These are phyloP conservation scores for Cutaneotrichosporon daszewskae DNA, from an alignment of 1,284 basidiomycete species.

Conservation along the genomic window DNA sequence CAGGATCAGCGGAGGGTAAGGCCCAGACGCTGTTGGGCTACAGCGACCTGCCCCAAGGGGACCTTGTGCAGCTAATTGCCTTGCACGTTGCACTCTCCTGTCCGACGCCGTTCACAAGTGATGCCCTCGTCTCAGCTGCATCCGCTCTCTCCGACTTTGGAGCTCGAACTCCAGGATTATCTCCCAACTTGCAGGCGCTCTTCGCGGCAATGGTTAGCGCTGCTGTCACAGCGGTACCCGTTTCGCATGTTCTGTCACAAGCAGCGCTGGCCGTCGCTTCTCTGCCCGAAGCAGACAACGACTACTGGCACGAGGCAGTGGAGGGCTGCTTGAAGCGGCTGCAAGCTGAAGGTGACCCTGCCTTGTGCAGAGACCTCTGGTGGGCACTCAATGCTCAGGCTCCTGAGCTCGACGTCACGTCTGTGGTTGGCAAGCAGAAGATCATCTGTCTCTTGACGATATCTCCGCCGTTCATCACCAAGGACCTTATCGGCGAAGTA, in stretches of 20 bases:
- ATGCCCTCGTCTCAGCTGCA: slow-evolving; percentile 9
- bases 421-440: slow-evolving; percentile 1
- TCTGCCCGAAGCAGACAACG: slow-evolving; percentile 7
- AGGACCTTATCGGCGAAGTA: background rate
- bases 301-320: slow-evolving; percentile 8
- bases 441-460: slow-evolving; percentile 7
- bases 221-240: background rate
- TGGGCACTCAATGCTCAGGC: slow-evolving; percentile 10
- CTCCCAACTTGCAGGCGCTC: slow-evolving; percentile 7
- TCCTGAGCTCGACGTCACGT: slow-evolving; percentile 1
- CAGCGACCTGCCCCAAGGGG: slow-evolving; percentile 11
- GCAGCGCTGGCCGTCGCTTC: slow-evolving; percentile 14
- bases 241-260: slow-evolving; percentile 10
- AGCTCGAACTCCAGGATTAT: background rate
- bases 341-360: slow-evolving; percentile 4
- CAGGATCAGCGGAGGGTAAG: slow-evolving; percentile 8
- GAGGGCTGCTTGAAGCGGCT: slow-evolving; percentile 8
- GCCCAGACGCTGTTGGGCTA: slow-evolving; percentile 11
- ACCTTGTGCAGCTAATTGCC: slow-evolving; percentile 12
- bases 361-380: slow-evolving; percentile 24
- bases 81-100: slow-evolving; percentile 17
- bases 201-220: slow-evolving; percentile 11
- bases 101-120: slow-evolving; percentile 10
- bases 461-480: background rate
- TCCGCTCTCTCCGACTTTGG: slow-evolving; percentile 15